A percentile compares a stretch with the other conserved stretches of the same genome.
phyloP scores from a whole-genome alignment of 2,329 filamentous ascomycete species.

The Ceratocystis variospora region DNA sequence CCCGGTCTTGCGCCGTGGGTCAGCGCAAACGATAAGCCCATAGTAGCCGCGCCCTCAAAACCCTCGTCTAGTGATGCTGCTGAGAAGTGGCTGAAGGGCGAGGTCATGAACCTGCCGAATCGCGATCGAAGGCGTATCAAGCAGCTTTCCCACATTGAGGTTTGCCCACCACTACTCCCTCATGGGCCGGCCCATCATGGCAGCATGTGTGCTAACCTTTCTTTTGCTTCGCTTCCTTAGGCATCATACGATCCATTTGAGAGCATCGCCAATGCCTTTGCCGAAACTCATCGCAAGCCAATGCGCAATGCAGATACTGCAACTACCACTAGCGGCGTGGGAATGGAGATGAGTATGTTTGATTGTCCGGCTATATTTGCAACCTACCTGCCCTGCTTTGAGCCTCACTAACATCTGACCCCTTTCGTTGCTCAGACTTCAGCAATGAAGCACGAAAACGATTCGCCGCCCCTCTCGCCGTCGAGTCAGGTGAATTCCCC shows the following conservation, averaged over 20 bases:
- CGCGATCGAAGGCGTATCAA: conserved; percentile 54
- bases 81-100: conserved; percentile 51
- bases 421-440: conserved; percentile 35
- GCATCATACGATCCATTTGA: conserved; percentile 40
- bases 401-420: not conserved
- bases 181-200: not conserved
- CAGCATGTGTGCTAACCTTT: conserved; percentile 11
- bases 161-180: conserved; percentile 27
- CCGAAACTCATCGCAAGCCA: conserved; percentile 35
- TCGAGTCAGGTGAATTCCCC: conserved; percentile 57
- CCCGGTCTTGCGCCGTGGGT: conserved; percentile 56
- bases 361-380: no score
- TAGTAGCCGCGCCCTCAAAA: conserved; percentile 43
- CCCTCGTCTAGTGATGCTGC: conserved; percentile 51
- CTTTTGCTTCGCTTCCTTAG: not conserved
- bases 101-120: conserved; percentile 57
- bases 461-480: conserved; percentile 48
- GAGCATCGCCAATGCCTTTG: conserved; percentile 38
- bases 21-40: conserved; percentile 55
- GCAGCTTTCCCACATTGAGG: conserved; percentile 48
- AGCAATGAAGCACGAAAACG: conserved; percentile 55
- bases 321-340: conserved; percentile 51
- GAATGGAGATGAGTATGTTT: conserved; percentile 57
- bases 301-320: conserved; percentile 45
- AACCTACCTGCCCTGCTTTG: no score